Conservation (phyloP, 2,329 filamentous ascomycete genomes). For the Colletotrichum aenigma region DNA sequence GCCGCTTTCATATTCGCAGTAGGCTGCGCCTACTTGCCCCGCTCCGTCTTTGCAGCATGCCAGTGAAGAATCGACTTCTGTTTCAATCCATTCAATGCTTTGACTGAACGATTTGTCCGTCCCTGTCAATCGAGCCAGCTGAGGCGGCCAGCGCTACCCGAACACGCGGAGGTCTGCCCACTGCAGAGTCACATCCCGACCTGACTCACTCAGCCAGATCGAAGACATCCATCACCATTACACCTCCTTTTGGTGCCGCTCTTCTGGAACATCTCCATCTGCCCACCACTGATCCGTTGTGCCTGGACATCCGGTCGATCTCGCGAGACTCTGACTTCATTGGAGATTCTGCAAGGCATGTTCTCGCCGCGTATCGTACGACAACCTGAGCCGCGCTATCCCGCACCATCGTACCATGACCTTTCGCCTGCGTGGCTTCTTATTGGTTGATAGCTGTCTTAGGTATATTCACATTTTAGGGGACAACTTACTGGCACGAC, state of each 20-base stretch:
- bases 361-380: not conserved
- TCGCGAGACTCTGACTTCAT: not conserved
- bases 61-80: not conserved
- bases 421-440: not conserved
- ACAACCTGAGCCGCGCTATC: not conserved
- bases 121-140: not conserved
- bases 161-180: not conserved
- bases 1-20: not conserved
- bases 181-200: not conserved
- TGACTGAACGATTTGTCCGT: not conserved
- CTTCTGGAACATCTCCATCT: not conserved
- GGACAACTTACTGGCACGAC: not conserved
- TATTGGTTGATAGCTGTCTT: too few relatives aligned
- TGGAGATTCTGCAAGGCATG: not conserved
- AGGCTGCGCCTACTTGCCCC: not conserved
- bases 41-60: not conserved
- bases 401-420: not conserved
- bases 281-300: not conserved
- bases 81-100: not conserved
- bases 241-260: not conserved
- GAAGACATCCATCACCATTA: not conserved
- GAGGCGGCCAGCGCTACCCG: not conserved
- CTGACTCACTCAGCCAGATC: not conserved
- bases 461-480: too few relatives aligned
- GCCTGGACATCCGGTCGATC: not conserved